Evolutionary conservation across 108 stramenopile genomes (phyloP), one percentile per base, ranked within the genome.

Genomic region (Skeletonema marinoi): DNA sequence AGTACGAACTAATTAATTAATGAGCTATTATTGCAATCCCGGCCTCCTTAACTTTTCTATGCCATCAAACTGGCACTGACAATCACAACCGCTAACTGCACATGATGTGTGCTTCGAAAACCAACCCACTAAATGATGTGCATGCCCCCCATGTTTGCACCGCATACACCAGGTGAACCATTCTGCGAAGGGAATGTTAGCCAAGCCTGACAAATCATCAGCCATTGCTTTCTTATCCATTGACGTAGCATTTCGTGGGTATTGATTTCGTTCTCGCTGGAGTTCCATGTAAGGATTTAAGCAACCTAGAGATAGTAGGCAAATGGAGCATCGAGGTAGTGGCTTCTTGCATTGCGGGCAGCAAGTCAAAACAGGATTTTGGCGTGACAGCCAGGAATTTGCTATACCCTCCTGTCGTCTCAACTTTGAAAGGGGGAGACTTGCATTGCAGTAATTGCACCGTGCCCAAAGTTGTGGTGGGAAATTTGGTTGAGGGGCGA

Each of bases 141-240:
- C 91, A 69, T 93, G 91, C 16, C 93, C 90, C 25, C 87, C 87
- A 65, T 97, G 96, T 56, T 92, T 92, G 78, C 96, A 95, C 50
- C 82, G 73, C 89, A 93, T 92, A 71, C 96, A 97, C 96, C 96
- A 97, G 0, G 92, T 92, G 62, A 92, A 96, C 94, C 93, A 92
- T 73, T 92, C 92, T 4, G 88, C 90, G 74, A 96, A 91, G 19
- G 91, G 91, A 13, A 96, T 80, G 32, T 70, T 88, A 9, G 88
- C 82, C 5, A 88, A 70, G 17, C 88, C 86, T 42, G 84, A 84
- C 46, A 90, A 80, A 66, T 91, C 87, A 58, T 89, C 90, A 17
- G 76, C 39, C 35, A 35, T 56, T 32, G 44, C 60, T 51, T 60
- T 65, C 73, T 12, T 81, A 73, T 14, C 79, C 74, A 31, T 67